Percentiles rank a stretch among this genome's conserved stretches.
Conservation (phyloP, 148 eudicot genomes). For the Pharnaceum exiguum region DNA sequence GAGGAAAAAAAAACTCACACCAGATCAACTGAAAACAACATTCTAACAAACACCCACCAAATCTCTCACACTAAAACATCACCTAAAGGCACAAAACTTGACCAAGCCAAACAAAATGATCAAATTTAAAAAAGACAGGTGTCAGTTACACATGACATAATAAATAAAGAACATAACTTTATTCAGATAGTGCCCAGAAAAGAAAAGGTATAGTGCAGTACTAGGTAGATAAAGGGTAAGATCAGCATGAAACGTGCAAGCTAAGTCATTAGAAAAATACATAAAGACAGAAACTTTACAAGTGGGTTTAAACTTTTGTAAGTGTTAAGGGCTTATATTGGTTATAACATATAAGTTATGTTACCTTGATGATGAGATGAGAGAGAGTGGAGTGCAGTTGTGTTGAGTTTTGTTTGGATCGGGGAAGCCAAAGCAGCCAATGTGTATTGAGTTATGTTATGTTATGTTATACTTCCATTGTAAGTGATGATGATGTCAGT, state of each 20-base stretch:
- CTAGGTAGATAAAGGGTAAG: slow-evolving; percentile 11
- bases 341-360: no score
- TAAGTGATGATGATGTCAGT: not conserved
- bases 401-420: not conserved
- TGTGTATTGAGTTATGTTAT: no score
- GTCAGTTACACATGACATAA: no score
- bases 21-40: not conserved
- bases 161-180: no score
- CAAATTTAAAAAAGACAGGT: not conserved
- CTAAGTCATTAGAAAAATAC: slow-evolving; percentile 15
- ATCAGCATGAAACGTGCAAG: slow-evolving; percentile 19
- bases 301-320: no score
- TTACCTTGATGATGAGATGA: not conserved
- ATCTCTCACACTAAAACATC: not conserved
- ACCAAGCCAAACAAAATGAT: not conserved
- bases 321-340: no score
- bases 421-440: not conserved
- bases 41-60: not conserved
- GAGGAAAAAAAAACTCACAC: slow-evolving; percentile 1
- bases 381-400: slow-evolving; percentile 3
- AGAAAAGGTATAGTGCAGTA: slow-evolving; percentile 13
- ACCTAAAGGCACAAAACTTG: slow-evolving; percentile 18
- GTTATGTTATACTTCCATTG: no score
- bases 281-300: slow-evolving; percentile 6
- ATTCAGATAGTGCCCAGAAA: slow-evolving; percentile 10